Percentiles rank a stretch among this genome's conserved stretches.
Evolutionary conservation across 495 filamentous ascomycete genomes (phyloP).

Genomic region (Penicillium subrubescens): DNA sequence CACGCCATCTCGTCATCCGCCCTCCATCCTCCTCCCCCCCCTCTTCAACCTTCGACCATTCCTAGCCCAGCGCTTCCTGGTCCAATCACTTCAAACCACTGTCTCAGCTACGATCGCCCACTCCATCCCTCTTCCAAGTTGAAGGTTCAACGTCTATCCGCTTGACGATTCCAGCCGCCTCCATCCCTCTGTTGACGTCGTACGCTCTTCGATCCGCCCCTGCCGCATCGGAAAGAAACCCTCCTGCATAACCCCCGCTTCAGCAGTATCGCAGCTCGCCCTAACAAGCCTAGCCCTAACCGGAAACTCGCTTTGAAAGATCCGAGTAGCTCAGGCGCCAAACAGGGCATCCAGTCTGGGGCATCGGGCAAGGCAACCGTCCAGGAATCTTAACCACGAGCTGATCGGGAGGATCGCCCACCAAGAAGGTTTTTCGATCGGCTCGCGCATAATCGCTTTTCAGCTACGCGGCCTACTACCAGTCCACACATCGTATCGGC

Average conservation of each 20-base stretch:
- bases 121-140: constrained; percentile 9
- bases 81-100: constrained; percentile 25
- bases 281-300: background rate
- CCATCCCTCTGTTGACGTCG: constrained; percentile 18
- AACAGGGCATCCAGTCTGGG: background rate
- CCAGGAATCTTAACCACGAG: constrained; percentile 8
- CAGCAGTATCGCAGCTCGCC: background rate
- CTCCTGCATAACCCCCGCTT: background rate
- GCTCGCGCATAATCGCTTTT: constrained; percentile 11
- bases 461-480: background rate
- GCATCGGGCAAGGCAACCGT: constrained; percentile 19
- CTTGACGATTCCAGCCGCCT: constrained; percentile 21
- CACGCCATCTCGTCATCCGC: constrained; percentile 34
- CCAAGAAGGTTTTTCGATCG: constrained; percentile 25
- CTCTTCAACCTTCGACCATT: constrained; percentile 12
- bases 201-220: constrained; percentile 14
- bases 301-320: constrained; percentile 5
- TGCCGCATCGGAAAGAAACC: background rate
- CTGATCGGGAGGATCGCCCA: constrained; percentile 19
- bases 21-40: constrained; percentile 1
- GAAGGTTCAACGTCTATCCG: constrained; percentile 27
- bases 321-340: constrained; percentile 4
- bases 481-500: background rate
- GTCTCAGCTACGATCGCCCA: constrained; percentile 14
- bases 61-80: constrained; percentile 30